Percentiles rank a stretch among this genome's conserved stretches.
Conservation (phyloP, 179 eudicot species). For the Sideroxylon spinosum region DNA sequence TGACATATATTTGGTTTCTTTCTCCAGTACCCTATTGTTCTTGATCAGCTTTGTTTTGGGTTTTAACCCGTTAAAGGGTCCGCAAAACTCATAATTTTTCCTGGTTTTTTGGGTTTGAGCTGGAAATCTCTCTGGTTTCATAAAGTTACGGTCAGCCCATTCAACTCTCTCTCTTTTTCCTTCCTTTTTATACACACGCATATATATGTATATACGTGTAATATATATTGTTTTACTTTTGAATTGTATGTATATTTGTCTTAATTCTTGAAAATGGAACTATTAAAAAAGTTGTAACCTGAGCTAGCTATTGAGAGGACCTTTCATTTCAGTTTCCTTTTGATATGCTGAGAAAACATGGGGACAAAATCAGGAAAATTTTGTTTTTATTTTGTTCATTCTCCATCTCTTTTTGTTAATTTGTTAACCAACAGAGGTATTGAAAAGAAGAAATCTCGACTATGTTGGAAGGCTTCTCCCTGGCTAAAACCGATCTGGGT, state of each 20-base stretch:
- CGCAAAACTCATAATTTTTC: not conserved
- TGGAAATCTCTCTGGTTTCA: no score
- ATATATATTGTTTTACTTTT: no score
- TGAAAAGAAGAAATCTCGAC: not conserved
- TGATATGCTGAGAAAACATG: not conserved
- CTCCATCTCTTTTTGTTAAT: not conserved
- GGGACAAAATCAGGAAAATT: not conserved
- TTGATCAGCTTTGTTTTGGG: not conserved
- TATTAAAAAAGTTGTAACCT: not conserved
- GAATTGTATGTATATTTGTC: not conserved
- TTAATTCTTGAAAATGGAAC: not conserved
- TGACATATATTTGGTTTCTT: not conserved
- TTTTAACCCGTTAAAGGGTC: not conserved
- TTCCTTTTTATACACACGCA: no score
- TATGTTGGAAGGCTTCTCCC: not conserved
- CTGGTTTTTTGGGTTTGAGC: no score
- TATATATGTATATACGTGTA: no score
- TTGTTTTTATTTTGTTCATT: not conserved
- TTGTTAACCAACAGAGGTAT: not conserved
- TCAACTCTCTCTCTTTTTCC: no score
- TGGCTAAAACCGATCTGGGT: slow-evolving; percentile 5
- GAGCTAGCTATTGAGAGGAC: not conserved
- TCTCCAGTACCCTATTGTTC: not conserved
- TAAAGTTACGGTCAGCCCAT: no score
- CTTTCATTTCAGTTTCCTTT: not conserved